phyloP scores from a whole-genome alignment of 495 filamentous ascomycete species.

The Penicillium atrosanguineum region DNA sequence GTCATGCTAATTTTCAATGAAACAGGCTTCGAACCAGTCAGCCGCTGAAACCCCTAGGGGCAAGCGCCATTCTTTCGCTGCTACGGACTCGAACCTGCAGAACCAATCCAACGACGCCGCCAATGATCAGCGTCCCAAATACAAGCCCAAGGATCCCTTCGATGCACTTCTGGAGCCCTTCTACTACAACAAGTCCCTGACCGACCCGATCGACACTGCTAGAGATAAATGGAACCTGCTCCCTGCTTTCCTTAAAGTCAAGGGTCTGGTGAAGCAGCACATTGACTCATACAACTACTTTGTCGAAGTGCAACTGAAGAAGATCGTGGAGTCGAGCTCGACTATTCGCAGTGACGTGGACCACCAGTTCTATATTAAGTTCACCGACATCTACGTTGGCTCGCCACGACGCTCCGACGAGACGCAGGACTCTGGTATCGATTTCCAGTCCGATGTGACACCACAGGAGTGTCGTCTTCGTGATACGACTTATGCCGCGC shows the following conservation, averaged over 20 bases:
- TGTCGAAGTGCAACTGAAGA: conserved; percentile 89
- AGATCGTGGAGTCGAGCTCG: conserved; percentile 88
- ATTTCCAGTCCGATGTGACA: conserved; percentile 58
- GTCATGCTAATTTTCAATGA: conserved; percentile 4
- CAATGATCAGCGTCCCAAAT: conserved; percentile 17
- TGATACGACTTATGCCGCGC: conserved; percentile 93
- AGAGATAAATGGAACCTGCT: conserved; percentile 95
- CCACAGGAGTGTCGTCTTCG: conserved; percentile 94
- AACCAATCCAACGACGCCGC: conserved; percentile 2
- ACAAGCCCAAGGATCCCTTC: conserved; percentile 54
- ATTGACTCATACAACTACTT: conserved; percentile 99
- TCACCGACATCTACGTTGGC: conserved; percentile 83
- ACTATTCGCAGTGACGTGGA: conserved; percentile 85
- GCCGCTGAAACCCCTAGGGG: conserved; percentile 9
- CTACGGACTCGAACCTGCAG: conserved; percentile 11
- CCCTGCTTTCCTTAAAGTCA: conserved; percentile 95
- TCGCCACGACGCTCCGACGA: conserved; percentile 74
- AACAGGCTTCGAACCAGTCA: conserved; percentile 5
- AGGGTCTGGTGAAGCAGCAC: conserved; percentile 94
- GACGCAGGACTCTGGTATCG: conserved; percentile 51
- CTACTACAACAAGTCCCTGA: conserved; percentile 91
- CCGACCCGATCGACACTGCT: conserved; percentile 90
- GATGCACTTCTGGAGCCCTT: conserved; percentile 91
- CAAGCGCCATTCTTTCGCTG: conserved; percentile 18
- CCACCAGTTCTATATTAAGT: conserved; percentile 80